Conservation (phyloP, 768 basidiomycete species). For the Cystobasidium onofrii region DNA sequence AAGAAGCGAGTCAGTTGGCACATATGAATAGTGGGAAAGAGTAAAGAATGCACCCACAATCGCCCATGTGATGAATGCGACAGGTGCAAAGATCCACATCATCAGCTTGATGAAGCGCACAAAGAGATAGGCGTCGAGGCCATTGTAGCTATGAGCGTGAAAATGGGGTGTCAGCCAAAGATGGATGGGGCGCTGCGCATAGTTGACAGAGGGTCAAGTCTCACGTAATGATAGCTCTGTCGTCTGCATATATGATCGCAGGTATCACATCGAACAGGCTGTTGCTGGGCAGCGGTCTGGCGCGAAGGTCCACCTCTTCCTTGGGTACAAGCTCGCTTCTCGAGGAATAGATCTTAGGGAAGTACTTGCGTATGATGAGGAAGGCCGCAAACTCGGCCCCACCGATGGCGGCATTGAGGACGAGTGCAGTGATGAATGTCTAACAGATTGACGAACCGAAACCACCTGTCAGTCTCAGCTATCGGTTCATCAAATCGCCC, state of each 20-base stretch:
- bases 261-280: slow-evolving; percentile 60
- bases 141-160: slow-evolving; percentile 70
- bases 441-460: slow-evolving; percentile 19
- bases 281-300: slow-evolving; percentile 37
- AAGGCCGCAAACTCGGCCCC: slow-evolving; percentile 55
- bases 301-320: slow-evolving; percentile 48
- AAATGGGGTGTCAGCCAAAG: slow-evolving; percentile 50
- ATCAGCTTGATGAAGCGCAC: slow-evolving; percentile 82
- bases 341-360: slow-evolving; percentile 53
- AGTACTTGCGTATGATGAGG: slow-evolving; percentile 59
- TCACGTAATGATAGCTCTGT: slow-evolving; percentile 57
- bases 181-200: too few relatives aligned
- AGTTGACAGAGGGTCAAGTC: too few relatives aligned
- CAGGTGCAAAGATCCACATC: slow-evolving; percentile 69
- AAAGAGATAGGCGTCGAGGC: slow-evolving; percentile 86
- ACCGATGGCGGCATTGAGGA: slow-evolving; percentile 61
- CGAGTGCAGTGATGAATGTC: slow-evolving; percentile 75
- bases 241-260: slow-evolving; percentile 58
- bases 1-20: too few relatives aligned
- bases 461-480: not conserved
- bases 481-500: not conserved
- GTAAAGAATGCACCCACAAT: slow-evolving; percentile 75
- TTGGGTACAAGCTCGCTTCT: slow-evolving; percentile 55
- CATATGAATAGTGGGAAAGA: too few relatives aligned
- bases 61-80: slow-evolving; percentile 77